Conservation (phyloP, 345 rosid genomes). For the Acer yangbiense region DNA sequence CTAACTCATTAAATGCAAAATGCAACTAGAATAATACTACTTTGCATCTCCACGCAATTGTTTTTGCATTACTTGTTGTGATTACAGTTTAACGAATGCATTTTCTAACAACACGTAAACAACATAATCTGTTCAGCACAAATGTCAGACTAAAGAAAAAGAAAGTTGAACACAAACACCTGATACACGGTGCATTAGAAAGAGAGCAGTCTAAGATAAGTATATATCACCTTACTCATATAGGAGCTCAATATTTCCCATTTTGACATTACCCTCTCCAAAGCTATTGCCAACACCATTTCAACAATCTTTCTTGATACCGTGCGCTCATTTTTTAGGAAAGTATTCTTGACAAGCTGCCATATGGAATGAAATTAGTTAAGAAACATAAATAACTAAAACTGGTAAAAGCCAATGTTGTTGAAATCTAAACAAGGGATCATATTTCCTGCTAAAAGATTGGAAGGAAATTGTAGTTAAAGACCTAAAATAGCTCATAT, state of each 20-base stretch:
- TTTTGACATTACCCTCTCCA: slow-evolving; percentile 38
- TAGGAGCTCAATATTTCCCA: slow-evolving; percentile 36
- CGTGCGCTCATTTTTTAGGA: slow-evolving; percentile 30
- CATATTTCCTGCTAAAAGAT: background rate
- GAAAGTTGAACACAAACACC: background rate
- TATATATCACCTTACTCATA: slow-evolving; percentile 28
- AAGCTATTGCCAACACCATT: slow-evolving; percentile 30
- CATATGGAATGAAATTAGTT: slow-evolving; percentile 1
- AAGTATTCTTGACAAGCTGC: slow-evolving; percentile 31
- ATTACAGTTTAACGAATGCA: background rate
- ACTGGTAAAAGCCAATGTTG: background rate
- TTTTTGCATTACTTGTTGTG: background rate
- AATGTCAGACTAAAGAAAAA: background rate
- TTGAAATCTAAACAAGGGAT: slow-evolving; percentile 1
- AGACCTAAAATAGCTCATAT: background rate
- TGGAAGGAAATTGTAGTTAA: background rate
- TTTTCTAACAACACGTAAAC: background rate
- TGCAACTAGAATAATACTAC: no score
- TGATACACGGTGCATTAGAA: background rate
- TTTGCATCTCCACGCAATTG: background rate
- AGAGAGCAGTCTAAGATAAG: background rate
- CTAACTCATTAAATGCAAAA: no score
- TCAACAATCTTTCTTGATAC: slow-evolving; percentile 34
- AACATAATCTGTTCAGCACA: background rate
- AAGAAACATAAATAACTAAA: background rate